These are phyloP conservation scores for Annulohypoxylon truncatum DNA, from an alignment of 2,329 filamentous ascomycete genomes.

Conservation along the genomic window DNA sequence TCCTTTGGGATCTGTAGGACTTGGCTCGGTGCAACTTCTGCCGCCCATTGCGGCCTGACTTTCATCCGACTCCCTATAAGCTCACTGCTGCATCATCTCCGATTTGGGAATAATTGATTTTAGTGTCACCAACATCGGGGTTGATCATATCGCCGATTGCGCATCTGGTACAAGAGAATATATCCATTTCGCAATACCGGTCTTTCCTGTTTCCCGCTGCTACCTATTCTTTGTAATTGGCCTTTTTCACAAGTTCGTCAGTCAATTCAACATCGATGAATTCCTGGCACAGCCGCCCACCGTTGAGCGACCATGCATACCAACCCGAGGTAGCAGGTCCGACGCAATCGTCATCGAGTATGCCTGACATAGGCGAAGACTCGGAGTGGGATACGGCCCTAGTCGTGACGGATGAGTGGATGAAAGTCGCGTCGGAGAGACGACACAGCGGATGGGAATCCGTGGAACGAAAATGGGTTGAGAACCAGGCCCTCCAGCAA, in stretches of 20 bases:
- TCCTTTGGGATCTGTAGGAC: constrained; percentile 3
- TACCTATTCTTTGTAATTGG: not conserved
- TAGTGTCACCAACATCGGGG: constrained; percentile 12
- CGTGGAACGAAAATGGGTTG: constrained; percentile 44
- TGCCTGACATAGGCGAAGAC: constrained; percentile 18
- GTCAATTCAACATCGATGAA: not conserved
- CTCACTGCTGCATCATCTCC: not conserved
- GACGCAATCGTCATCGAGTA: constrained; percentile 11
- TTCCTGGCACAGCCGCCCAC: not conserved
- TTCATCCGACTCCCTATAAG: constrained; percentile 33
- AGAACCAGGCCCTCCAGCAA: constrained; percentile 14
- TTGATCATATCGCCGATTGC: constrained; percentile 16
- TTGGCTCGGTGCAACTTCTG: constrained; percentile 27
- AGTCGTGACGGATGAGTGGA: constrained; percentile 34
- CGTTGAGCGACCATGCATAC: constrained; percentile 14
- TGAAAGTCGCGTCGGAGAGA: constrained; percentile 35
- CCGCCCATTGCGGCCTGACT: constrained; percentile 32
- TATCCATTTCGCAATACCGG: not conserved
- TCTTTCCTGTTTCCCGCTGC: not conserved
- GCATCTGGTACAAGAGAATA: not conserved
- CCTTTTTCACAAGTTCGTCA: not conserved
- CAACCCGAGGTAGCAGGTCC: constrained; percentile 8
- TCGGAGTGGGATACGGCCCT: constrained; percentile 46
- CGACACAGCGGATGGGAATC: constrained; percentile 47
- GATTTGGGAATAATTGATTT: not conserved